Evolutionary conservation across 2,329 filamentous ascomycete genomes (phyloP), one percentile per base, ranked within the genome.

Genomic region (Fusarium sp.): DNA sequence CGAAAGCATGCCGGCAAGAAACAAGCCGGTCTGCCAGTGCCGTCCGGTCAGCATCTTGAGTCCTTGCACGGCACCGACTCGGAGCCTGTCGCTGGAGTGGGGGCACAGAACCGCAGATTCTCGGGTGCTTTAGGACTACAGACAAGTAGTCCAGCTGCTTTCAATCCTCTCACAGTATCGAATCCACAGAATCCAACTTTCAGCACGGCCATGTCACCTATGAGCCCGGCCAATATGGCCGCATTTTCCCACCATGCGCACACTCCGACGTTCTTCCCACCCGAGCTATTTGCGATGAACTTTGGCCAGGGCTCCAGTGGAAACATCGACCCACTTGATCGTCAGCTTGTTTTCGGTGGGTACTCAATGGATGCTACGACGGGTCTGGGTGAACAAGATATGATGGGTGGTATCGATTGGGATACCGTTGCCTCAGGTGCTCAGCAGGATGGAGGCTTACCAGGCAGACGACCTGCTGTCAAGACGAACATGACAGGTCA

Each of bases 281-380:
- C 82, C 49, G 82, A 88, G 73, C 75, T 90, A 37, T 81, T 88
- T n/a, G 77, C 81, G 7, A 78, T 87, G 65, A 82, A 82, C 6
- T 78, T 89, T 17, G 78, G 80, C 22, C 84, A 83, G 71, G 83
- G 82, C 57, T 77, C 79, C 20, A 80, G 82, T 60, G 81, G 80
- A 4, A 83, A 88, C 53, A 80, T 93, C 25, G 88, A 90, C 11
- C 88, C 92, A 62, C 85, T 95, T 15, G 91, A 94, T 71, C 85
- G 91, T 4, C 91, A 93, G 73, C 87, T 94, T 66, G 89, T 93
- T 3, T 92, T 93, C 65, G 89, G 89, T 37, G 90, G 89, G 2
- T 95, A 94, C 73, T 87, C 71, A 79, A 88, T 76, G 68, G 83
- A 86, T 39, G 76, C 81, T 3, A 77, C 76, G 9, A 76, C 77